Base-by-base conservation (phyloP, 2,329 filamentous ascomycete species). In the Massarina eburnea region DNA sequence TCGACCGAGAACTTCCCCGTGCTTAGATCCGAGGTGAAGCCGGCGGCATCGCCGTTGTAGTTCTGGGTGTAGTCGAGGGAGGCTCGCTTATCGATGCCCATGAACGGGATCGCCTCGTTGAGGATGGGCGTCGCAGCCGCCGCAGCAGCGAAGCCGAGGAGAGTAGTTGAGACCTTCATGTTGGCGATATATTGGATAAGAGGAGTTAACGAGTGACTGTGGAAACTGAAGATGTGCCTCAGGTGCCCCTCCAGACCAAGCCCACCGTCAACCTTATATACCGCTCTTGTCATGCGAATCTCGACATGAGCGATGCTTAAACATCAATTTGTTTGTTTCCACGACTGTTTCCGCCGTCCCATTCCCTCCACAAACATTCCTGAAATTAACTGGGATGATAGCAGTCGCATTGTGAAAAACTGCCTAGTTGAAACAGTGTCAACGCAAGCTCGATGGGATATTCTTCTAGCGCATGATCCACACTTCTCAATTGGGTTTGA, bases 1-100 rank as follows among this genome's bases (percentile, higher is more conserved):
- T 39, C 48, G 7, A 59, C 58, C 0, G 56, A 59, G 54, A 64
- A 64, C 9, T 63, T 57, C 26, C 80, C 78, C 17, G 62, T 73
- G 4, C 20, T 38, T 5, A 38, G 22, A 15, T 40, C 38, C 4
- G 38, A 40, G 14, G 21, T 18, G 24, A 40, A 40, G 17, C 26
- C 17, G 7, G 38, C 22, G 22, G 38, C 22, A 7, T 40, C 14
- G 22, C 38, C 38, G 24, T 40, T 40, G 38, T 40, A 40, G 24
- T 40, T 21, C 18, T 40, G 38, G 8, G 26, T 27, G 22, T 40
- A 40, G 38, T 40, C 38, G 17, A 40, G 18, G 12, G 21, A n/a
- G 7, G 22, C 38, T 3, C 38, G 38, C n/a, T 40, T 40, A n/a
- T 19, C 26, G 38, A 30, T n/a, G 15, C n/a, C 10, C 15, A 30